Base-by-base conservation (phyloP, 176 grass and related monocot species). In the Carex littledalei region DNA sequence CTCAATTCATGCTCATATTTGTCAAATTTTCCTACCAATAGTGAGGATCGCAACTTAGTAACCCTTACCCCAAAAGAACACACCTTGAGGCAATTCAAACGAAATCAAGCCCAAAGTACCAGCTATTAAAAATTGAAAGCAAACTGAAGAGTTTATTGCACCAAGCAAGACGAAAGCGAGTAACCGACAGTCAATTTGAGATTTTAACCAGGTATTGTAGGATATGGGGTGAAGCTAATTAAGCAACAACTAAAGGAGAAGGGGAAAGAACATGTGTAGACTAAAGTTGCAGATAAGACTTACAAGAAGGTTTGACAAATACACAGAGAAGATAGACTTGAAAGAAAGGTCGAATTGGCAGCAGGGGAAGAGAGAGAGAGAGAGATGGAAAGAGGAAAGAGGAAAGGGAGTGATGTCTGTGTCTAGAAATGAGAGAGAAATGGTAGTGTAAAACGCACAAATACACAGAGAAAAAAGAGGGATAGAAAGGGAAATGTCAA, bases 221-320 rank as follows among this genome's bases (percentile, higher is more conserved):
- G 29, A 43, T 84, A 45, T 10, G 84, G 73, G 41, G 11, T 54
- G 17, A n/a, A 35, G 39, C 50, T n/a, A 72, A 86, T 52, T 67
- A 80, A 18, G 2, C 24, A 8, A 18, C 20, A 67, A 8, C 80
- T 63, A 63, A 43, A 70, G 79, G 35, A 9, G 52, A 54, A 50
- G 8, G 67, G 68, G 80, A 35, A 35, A 61, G 12, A 45, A 54
- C 78, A 55, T 84, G 41, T n/a, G 45, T 13, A 43, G 52, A 63
- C 18, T 39, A 53, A 55, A 72, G 43, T 60, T 54, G 26, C 1
- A 67, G 47, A 65, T 34, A 50, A 39, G 26, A 90, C 86, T 92
- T 80, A 94, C 87, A 53, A 84, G 80, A 79, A 78, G 32, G 82
- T 68, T 62, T 50, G 52, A 21, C 79, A 18, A 31, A 63, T 65